Evolutionary conservation across 1,284 basidiomycete genomes (phyloP), one percentile per base, ranked within the genome.

Genomic region (Boletus smithii): DNA sequence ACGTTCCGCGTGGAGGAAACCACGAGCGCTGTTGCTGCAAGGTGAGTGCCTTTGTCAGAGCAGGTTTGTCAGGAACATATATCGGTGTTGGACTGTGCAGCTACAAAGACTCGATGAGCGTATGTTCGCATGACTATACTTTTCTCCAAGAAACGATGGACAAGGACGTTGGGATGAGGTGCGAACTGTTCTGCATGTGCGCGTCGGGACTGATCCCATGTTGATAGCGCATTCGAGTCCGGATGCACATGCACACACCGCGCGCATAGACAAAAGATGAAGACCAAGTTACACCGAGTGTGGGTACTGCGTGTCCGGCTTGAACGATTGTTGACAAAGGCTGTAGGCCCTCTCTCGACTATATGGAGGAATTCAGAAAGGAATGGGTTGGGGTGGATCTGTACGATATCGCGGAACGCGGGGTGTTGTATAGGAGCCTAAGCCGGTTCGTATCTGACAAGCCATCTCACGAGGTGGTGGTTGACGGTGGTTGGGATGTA

Each of bases 361-460:
- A 36, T 27, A 8, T 46, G 35, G 48, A 52, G 9, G 44, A 36
- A 31, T 44, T 27, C 22, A 35, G n/a, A 20, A n/a, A 18, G 14
- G 46, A 27, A 20, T 29, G 24, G 34, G 13, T 6, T 3, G 22
- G 7, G 0, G 38, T 48, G 24, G 51, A 43, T 39, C 30, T 42
- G 17, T 42, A 49, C 4, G 50, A 47, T 20, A 38, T 47, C 22
- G 42, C 46, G 1, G 33, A 60, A 31, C 35, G 26, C 3, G 42
- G 44, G 5, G 3, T 3, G 18, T 3, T 52, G 20, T n/a, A 16
- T 22, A 29, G 46, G 30, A 36, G 35, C 13, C 32, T 35, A 16
- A 56, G 57, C 20, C 55, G 39, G 60, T 62, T 11, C 11, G 52
- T 42, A 27, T 32, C 16, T 4, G 30, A 33, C 16, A 16, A 16